Evolutionary conservation across 805 yeast species (phyloP).

Genomic region (Zygosaccharomyces gambellarensis): DNA sequence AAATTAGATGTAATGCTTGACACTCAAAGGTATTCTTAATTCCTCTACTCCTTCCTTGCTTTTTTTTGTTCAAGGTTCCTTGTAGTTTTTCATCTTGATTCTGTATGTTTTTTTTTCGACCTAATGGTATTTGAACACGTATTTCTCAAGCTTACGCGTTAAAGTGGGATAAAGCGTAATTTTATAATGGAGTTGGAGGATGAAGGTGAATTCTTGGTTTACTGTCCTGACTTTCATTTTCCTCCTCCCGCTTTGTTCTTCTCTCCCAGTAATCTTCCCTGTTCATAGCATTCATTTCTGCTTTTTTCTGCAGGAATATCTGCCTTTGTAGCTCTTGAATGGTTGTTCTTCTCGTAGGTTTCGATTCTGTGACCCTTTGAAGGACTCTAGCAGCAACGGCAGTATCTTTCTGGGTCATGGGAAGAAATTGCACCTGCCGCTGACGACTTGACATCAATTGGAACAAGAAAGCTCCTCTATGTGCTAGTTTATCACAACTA

Average conservation of each 20-base stretch:
- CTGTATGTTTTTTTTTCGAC: not conserved
- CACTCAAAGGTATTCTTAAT: not conserved
- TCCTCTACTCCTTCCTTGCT: not conserved
- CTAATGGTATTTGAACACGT: not conserved
- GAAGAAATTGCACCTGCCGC: conserved; percentile 17
- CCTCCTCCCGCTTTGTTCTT: not conserved
- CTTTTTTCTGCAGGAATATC: conserved; percentile 49
- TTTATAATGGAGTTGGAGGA: not conserved
- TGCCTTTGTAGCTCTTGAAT: conserved; percentile 54
- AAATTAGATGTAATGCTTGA: not conserved
- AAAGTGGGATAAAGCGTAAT: not conserved
- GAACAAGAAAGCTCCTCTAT: conserved; percentile 23
- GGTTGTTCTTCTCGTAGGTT: not conserved
- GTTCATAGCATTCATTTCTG: conserved; percentile 49
- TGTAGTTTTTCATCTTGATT: not conserved
- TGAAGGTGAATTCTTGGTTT: not conserved
- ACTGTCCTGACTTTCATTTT: not conserved
- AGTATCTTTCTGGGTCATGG: conserved; percentile 29
- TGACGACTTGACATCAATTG: conserved; percentile 13
- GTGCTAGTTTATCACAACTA: conserved; percentile 14
- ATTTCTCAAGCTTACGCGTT: not conserved
- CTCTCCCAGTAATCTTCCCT: not conserved
- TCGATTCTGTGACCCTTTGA: conserved; percentile 6
- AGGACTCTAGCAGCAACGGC: conserved; percentile 24
- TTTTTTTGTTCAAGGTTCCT: not conserved